These are phyloP conservation scores for Tetrapisispora fleetii DNA, from an alignment of 805 yeast species.

Conservation along the genomic window DNA sequence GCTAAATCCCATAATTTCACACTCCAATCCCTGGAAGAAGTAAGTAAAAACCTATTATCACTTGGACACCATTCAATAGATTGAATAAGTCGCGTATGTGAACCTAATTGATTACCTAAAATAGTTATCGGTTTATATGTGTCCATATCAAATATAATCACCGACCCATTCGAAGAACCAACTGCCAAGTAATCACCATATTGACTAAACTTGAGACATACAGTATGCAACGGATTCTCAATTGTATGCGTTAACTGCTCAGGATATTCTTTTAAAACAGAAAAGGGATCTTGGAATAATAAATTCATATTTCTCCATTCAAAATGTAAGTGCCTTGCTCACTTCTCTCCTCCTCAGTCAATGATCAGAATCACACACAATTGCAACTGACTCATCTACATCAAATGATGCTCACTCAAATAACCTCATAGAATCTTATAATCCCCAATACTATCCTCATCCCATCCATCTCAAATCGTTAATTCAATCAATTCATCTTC, in stretches of 20 bases:
- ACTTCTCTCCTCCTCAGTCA: too few species aligned
- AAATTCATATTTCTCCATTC: slow-evolving; percentile 37
- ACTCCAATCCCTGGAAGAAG: slow-evolving; percentile 75
- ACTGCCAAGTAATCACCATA: slow-evolving; percentile 82
- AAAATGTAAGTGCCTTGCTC: too few species aligned
- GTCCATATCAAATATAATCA: slow-evolving; percentile 64
- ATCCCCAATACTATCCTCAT: too few species aligned
- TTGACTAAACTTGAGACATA: slow-evolving; percentile 55
- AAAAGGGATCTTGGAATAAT: slow-evolving; percentile 78
- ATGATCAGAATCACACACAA: too few species aligned
- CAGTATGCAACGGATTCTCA: slow-evolving; percentile 50
- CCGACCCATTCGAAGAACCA: slow-evolving; percentile 65
- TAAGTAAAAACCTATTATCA: slow-evolving; percentile 52
- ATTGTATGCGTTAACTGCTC: slow-evolving; percentile 68
- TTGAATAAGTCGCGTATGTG: slow-evolving; percentile 66
- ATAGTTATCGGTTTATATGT: slow-evolving; percentile 34
- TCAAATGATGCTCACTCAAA: too few species aligned
- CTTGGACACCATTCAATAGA: slow-evolving; percentile 65
- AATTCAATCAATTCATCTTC: too few species aligned
- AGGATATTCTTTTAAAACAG: slow-evolving; percentile 86
- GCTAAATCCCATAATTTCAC: slow-evolving; percentile 72
- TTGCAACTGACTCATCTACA: too few species aligned
- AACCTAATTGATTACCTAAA: slow-evolving; percentile 41
- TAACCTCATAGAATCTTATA: too few species aligned
- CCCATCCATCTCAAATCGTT: too few species aligned